Conservation (phyloP, 1,284 basidiomycete species). For the Fomitopsis pinicola region DNA sequence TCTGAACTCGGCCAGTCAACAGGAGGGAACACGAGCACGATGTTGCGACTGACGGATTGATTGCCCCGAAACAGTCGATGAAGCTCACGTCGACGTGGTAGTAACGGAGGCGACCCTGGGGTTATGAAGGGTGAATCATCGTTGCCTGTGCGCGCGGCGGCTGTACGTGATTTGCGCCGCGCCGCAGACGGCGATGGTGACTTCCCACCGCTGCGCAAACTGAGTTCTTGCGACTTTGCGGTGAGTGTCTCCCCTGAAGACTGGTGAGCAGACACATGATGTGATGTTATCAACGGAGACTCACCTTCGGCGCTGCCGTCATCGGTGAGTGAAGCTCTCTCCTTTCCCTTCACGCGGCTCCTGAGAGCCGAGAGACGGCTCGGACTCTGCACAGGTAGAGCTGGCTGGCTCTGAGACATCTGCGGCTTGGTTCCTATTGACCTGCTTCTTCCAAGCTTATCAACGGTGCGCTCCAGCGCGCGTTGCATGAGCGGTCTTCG, state of each 20-base stretch:
- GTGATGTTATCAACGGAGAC: not conserved
- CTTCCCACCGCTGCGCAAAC: slow-evolving; percentile 2
- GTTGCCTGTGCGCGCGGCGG: slow-evolving; percentile 11
- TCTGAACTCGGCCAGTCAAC: slow-evolving; percentile 30
- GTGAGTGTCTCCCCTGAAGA: slow-evolving; percentile 14
- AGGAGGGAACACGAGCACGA: not conserved
- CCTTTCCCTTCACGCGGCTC: slow-evolving; percentile 48
- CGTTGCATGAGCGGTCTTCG: slow-evolving; percentile 26
- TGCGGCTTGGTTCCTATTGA: slow-evolving; percentile 18
- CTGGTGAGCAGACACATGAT: not conserved
- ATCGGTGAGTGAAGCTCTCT: slow-evolving; percentile 27
- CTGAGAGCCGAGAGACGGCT: slow-evolving; percentile 54
- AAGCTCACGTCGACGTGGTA: slow-evolving; percentile 38
- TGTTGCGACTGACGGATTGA: slow-evolving; percentile 51
- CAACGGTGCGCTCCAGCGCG: slow-evolving; percentile 51
- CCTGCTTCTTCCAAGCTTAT: slow-evolving; percentile 51
- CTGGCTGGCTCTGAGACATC: slow-evolving; percentile 26
- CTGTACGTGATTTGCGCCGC: slow-evolving; percentile 12
- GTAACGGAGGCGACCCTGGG: slow-evolving; percentile 59
- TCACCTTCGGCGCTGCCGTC: slow-evolving; percentile 27
- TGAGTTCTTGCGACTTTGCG: slow-evolving; percentile 19
- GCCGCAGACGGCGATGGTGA: slow-evolving; percentile 10
- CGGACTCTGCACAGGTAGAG: slow-evolving; percentile 34
- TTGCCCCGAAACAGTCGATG: slow-evolving; percentile 51
- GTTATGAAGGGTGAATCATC: slow-evolving; percentile 78